These are phyloP conservation scores for Pythium folliculosum DNA, from an alignment of 352 stramenopile species.

Conservation along the genomic window DNA sequence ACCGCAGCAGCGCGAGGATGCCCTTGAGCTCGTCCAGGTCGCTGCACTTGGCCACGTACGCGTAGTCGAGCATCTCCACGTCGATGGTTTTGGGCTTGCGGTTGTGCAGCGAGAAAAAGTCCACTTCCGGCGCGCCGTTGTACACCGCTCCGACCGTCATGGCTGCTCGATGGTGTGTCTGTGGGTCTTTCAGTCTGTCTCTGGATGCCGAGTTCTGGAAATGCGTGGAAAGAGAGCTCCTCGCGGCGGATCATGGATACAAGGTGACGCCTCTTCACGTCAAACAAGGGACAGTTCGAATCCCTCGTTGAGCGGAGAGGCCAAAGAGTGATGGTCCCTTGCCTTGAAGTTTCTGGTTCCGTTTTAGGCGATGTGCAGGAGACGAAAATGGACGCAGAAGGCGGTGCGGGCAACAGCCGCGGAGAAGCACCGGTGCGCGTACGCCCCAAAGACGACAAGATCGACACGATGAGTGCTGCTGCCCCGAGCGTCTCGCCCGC, in stretches of 20 bases:
- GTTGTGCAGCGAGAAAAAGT: slow-evolving; percentile 80
- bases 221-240: neutral
- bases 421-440: neutral
- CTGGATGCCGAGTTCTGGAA: too few species aligned
- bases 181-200: too few species aligned
- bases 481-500: neutral
- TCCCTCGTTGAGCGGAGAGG: neutral
- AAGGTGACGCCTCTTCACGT: slow-evolving; percentile 1
- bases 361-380: slow-evolving; percentile 21
- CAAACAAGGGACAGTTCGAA: slow-evolving; percentile 7
- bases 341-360: slow-evolving; percentile 23
- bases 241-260: slow-evolving; percentile 1
- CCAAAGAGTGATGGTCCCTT: slow-evolving; percentile 12
- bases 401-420: neutral
- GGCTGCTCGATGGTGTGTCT: too few species aligned
- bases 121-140: slow-evolving; percentile 34
- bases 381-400: slow-evolving; percentile 4
- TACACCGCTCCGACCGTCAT: slow-evolving; percentile 40
- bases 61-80: slow-evolving; percentile 92
- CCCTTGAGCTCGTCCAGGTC: slow-evolving; percentile 87
- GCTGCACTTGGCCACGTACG: slow-evolving; percentile 82
- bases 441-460: neutral
- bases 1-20: slow-evolving; percentile 83
- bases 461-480: neutral
- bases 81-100: slow-evolving; percentile 69